Percentiles rank a stretch among this genome's conserved stretches.
Conservation (phyloP, 2,329 filamentous ascomycete species). For the Talaromyces sp. region DNA sequence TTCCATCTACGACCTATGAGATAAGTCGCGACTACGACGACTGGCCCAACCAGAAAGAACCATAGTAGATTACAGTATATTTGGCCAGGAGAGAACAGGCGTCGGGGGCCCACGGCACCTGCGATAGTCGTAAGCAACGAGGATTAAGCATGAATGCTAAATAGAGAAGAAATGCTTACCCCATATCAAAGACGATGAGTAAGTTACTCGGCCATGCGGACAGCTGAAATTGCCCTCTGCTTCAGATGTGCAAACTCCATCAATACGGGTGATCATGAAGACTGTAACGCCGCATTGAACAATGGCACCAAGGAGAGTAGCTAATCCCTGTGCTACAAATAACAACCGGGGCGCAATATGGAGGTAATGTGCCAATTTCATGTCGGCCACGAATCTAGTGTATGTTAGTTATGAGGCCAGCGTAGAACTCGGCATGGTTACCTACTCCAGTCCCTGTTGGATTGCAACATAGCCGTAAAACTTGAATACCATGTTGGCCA, state of each 20-base stretch:
- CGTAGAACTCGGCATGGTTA: not conserved
- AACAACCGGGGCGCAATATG: conserved; percentile 53
- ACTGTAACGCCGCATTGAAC: conserved; percentile 55
- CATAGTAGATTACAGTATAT: conserved; percentile 67
- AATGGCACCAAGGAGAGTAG: conserved; percentile 53
- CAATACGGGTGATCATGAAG: conserved; percentile 52
- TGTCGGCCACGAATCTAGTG: conserved; percentile 65
- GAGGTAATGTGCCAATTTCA: conserved; percentile 62
- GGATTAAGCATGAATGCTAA: no score
- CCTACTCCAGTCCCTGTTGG: conserved; percentile 59
- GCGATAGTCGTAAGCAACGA: not conserved
- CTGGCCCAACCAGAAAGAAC: conserved; percentile 71
- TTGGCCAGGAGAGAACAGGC: conserved; percentile 66
- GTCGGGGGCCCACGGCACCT: conserved; percentile 66
- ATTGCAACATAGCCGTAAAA: conserved; percentile 71
- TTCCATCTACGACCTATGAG: conserved; percentile 62
- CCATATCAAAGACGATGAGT: conserved; percentile 72
- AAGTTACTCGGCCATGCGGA: conserved; percentile 62
- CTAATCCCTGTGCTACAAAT: conserved; percentile 55
- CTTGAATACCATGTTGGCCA: conserved; percentile 67
- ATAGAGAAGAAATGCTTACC: conserved; percentile 46
- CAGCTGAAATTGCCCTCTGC: conserved; percentile 62
- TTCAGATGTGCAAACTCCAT: conserved; percentile 57
- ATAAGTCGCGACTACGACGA: conserved; percentile 64
- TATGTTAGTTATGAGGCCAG: not conserved